These are phyloP conservation scores for Phoenix dactylifera DNA, from an alignment of 176 grass and related monocot genomes.

Conservation along the genomic window DNA sequence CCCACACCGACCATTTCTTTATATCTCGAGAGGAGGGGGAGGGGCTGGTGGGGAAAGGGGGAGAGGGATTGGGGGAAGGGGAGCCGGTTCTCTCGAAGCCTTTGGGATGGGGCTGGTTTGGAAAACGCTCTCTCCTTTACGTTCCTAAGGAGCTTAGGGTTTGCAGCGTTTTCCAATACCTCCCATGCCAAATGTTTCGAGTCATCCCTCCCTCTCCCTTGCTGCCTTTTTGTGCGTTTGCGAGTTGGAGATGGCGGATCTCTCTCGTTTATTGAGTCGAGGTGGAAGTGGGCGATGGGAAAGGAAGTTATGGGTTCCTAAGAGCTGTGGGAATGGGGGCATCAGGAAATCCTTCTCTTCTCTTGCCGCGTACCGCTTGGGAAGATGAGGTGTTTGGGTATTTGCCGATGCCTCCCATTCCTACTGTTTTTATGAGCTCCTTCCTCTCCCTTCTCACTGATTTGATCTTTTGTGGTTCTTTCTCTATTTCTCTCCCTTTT, in stretches of 20 bases:
- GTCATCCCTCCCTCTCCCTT: not conserved
- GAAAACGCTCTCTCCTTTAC: not conserved
- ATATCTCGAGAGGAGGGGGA: not conserved
- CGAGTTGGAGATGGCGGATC: too few relatives aligned
- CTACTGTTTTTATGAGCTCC: not conserved
- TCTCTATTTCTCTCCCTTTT: too few relatives aligned
- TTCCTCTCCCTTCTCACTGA: not conserved
- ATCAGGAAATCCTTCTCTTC: not conserved
- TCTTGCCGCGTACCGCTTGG: not conserved
- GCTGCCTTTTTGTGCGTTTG: not conserved
- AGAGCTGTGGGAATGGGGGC: not conserved
- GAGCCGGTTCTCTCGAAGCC: not conserved
- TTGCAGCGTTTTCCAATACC: not conserved
- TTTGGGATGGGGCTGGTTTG: not conserved
- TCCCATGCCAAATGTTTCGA: not conserved
- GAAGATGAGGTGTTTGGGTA: not conserved
- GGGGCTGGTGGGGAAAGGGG: too few relatives aligned
- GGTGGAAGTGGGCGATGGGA: not conserved
- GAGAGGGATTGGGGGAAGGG: not conserved
- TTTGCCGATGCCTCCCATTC: not conserved
- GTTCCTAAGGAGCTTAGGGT: not conserved
- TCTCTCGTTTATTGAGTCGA: too few relatives aligned
- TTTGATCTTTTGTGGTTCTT: not conserved
- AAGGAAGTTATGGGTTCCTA: not conserved
- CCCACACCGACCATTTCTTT: not conserved